These are phyloP conservation scores for Hysterium pulicare DNA, from an alignment of 2,329 filamentous ascomycete species.

Conservation along the genomic window DNA sequence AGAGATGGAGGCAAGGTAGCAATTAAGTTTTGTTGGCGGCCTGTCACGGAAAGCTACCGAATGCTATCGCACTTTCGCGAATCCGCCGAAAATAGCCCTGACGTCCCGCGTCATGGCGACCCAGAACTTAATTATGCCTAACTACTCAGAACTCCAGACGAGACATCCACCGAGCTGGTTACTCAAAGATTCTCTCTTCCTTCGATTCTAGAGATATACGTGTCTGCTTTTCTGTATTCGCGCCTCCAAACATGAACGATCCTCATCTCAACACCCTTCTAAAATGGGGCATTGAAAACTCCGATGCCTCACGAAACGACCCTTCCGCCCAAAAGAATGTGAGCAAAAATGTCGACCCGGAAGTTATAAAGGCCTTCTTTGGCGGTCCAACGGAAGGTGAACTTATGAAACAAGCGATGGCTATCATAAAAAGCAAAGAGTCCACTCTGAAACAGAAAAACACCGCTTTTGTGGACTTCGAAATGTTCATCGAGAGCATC, in stretches of 20 bases:
- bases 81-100: background rate
- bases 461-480: constrained; percentile 89
- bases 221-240: too few relatives aligned
- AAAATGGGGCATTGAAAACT: constrained; percentile 72
- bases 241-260: constrained; percentile 56
- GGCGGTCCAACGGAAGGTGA: constrained; percentile 88
- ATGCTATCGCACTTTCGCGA: background rate
- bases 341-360: constrained; percentile 57
- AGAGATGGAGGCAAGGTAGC: background rate
- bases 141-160: background rate
- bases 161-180: background rate
- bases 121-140: background rate
- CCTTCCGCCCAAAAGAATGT: constrained; percentile 29
- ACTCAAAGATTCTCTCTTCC: background rate
- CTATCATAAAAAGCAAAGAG: constrained; percentile 54
- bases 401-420: constrained; percentile 83
- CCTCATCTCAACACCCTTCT: constrained; percentile 72
- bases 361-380: constrained; percentile 69
- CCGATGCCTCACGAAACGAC: constrained; percentile 41
- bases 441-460: constrained; percentile 61
- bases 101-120: background rate
- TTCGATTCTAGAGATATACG: background rate
- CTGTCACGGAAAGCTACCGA: background rate
- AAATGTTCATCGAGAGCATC: constrained; percentile 85
- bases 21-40: background rate